Base-by-base conservation (phyloP, 495 filamentous ascomycete species). In the Aeminium ludgeri region DNA sequence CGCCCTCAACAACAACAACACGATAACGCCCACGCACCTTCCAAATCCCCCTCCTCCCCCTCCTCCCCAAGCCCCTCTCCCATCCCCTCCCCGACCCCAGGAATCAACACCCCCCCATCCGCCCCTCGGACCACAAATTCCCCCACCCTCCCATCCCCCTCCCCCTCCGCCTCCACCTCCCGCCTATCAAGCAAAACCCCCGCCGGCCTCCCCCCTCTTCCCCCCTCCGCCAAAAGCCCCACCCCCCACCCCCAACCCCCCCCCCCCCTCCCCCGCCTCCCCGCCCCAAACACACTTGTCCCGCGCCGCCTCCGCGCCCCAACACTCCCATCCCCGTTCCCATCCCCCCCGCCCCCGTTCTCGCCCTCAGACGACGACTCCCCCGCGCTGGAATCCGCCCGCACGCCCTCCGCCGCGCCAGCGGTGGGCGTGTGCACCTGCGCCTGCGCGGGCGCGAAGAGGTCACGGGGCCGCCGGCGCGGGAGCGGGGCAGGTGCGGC, bases 81-180 rank as follows among this genome's bases (percentile, higher is more conserved):
- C 11, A 38, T n/a, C n/a, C n/a, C 29, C 8, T 51, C 38, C 17
- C 27, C 38, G 30, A 20, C 31, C 10, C 17, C 34, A 6, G 30
- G 34, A 6, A 46, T 32, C 44, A 51, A 28, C 13, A 34, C 46
- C 6, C 30, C 30, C 4, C 48, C 48, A 43, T 46, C 44, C 6
- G 43, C 2, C 39, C 34, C 32, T n/a, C 48, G 17, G 19, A 43
- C 43, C 6, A 51, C 48, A 15, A 51, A 46, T 6, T 46, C 44
- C 39, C 17, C 3, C n/a, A n/a, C n/a, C n/a, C n/a, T n/a, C n/a
- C n/a, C n/a, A n/a, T n/a, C n/a, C n/a, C n/a, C n/a, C n/a, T n/a
- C n/a, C n/a, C n/a, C n/a, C n/a, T n/a, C n/a, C n/a, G n/a, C n/a
- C n/a, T n/a, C n/a, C n/a, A n/a, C n/a, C n/a, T n/a, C n/a, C n/a